Base-by-base conservation (phyloP, 176 grass and related monocot species). In the Puya raimondii region DNA sequence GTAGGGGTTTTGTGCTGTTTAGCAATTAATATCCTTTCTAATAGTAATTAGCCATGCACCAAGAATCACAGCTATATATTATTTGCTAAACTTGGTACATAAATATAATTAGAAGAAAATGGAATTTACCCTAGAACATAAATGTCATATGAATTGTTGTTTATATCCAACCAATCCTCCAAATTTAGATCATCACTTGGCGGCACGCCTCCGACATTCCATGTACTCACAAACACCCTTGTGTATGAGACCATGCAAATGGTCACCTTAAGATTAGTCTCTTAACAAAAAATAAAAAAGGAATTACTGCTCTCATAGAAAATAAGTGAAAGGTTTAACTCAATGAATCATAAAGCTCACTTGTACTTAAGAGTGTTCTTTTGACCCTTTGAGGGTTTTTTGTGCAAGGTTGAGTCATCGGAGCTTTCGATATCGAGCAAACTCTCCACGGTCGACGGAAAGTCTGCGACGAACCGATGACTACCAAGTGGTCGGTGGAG, bases 181-280 rank as follows among this genome's bases (percentile, higher is more conserved):
- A 99, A 88, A 49, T 82, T 75, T 23, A 99, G 72, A 88, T 82
- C 84, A 75, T 85, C 75, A 14, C 84, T 74, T 16, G 94, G 94
- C 20, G 47, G 12, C 50, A 84, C 69, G 51, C 86, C 94, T 58
- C 89, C 94, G 1, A 99, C 82, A 78, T 99, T 99, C 94, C 94
- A 99, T 4, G 94, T 99, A 69, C 86, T 80, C 23, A 82, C 80
- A 66, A 99, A 99, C 15, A 99, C 79, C 69, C 89, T 97, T 84
- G 3, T 47, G 66, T 0, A 56, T 13, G 12, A 47, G 48, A 57
- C 3, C 73, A 76, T 26, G 1, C 64, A 72, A 72, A 54, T 26
- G 54, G 14, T 66, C 25, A 78, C 53, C 3, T 29, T 59, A 80
- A 48, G 76, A 48, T 66, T 53, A 68, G 50, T 22, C 56, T 61